Evolutionary conservation across 345 rosid species (phyloP), one percentile per base, ranked within the genome.

Genomic region (Hypericum androsaemum): DNA sequence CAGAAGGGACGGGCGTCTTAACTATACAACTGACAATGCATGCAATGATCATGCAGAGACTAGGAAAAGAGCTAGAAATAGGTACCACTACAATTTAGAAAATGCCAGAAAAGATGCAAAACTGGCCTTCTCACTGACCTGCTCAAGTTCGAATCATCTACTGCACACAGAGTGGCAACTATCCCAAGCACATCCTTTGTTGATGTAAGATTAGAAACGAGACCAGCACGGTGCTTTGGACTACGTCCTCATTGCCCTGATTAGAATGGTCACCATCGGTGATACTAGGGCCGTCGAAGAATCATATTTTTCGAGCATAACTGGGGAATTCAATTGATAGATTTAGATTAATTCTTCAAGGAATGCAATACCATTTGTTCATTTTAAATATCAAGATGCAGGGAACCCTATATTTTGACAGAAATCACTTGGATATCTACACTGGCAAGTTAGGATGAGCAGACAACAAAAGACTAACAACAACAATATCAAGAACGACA

Each of bases 101-200:
- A 22, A 1, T 22, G 32, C 8, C 15, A 46, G 8, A 10, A 42
- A 12, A 50, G 52, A 58, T 5, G 16, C 43, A 53, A 36, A 10
- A 56, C 38, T 54, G 7, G 52, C 54, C 57, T 56, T 40, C 52
- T 50, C 56, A 74, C 82, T 57, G 55, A 82, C 99, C 83, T 74
- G 81, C 81, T 81, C 53, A 92, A 84, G 54, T 78, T 83, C 52
- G 71, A 83, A 68, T 92, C 90, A 50, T 65, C 78, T 37, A 88
- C 83, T 60, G 71, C 78, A 58, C 90, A 97, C 40, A 92, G 90
- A 12, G 77, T 79, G 17, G 94, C 95, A 61, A 92, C 97, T 61
- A 75, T 28, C 17, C 97, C 99, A 12, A 88, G 52, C 0, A 86
- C 76, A 61, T 82, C 89, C 68, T 79, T 76, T 16, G 72, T 64